Evolutionary conservation across 139 green algal species (phyloP).

Genomic region (Pleodorina starrii): DNA sequence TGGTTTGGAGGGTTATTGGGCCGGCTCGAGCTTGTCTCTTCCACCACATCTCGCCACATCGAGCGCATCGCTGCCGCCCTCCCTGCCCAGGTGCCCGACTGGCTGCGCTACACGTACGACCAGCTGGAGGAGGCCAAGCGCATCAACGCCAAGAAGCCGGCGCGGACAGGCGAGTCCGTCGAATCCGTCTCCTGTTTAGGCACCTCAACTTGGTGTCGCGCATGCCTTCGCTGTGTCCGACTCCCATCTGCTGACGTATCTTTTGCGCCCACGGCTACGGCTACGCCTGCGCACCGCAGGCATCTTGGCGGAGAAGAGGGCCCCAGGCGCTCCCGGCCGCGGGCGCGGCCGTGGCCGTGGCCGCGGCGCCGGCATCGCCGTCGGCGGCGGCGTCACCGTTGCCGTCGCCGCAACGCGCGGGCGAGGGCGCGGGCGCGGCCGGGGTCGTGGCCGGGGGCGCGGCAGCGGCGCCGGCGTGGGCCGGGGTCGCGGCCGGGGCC

Average conservation of each 20-base stretch:
- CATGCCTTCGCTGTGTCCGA: too few relatives aligned
- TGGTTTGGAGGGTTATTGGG: too few relatives aligned
- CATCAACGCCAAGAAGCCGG: constrained; percentile 50
- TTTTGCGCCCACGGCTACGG: too few relatives aligned
- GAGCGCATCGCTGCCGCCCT: too few relatives aligned
- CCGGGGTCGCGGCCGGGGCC: constrained; percentile 9
- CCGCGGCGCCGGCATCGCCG: not conserved
- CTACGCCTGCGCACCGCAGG: too few relatives aligned
- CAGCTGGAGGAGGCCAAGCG: constrained; percentile 40
- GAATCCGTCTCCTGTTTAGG: too few relatives aligned
- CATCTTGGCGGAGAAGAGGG: constrained; percentile 41
- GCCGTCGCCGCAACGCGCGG: not conserved
- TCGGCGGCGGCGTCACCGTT: not conserved
- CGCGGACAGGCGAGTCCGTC: constrained; percentile 7
- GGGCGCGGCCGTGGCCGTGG: constrained; percentile 22
- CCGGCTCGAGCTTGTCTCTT: too few relatives aligned
- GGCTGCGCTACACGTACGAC: constrained; percentile 40
- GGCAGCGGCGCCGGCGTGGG: not conserved
- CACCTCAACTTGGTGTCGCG: too few relatives aligned
- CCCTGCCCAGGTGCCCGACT: constrained; percentile 31
- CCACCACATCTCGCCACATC: too few relatives aligned
- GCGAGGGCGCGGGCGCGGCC: not conserved
- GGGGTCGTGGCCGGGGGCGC: constrained; percentile 10
- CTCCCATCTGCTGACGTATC: too few relatives aligned
- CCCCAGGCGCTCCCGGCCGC: not conserved